These are phyloP conservation scores for Cardamine resedifolia DNA, from an alignment of 345 rosid species.

Conservation along the genomic window DNA sequence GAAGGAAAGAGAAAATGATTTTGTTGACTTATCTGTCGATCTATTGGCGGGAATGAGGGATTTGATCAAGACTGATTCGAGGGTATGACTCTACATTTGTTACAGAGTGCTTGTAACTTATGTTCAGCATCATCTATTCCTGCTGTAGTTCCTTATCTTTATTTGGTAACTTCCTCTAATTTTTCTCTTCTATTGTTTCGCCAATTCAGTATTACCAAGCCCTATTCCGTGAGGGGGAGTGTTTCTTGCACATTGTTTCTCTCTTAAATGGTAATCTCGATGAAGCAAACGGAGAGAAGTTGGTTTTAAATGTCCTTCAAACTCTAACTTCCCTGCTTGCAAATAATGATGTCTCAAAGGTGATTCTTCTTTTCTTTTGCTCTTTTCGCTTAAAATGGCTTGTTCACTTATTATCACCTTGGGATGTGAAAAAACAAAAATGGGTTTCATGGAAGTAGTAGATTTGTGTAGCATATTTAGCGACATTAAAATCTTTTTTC, in stretches of 20 bases:
- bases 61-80: conserved; percentile 55
- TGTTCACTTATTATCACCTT: conserved; percentile 24
- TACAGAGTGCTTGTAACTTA: conserved; percentile 13
- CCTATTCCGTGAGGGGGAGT: conserved; percentile 84
- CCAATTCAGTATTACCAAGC: conserved; percentile 80
- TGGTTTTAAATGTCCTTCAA: conserved; percentile 84
- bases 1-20: conserved; percentile 70
- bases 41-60: conserved; percentile 85
- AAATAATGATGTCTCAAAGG: conserved; percentile 86
- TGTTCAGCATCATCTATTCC: conserved; percentile 11
- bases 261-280: conserved; percentile 84
- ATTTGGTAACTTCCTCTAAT: conserved; percentile 25
- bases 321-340: conserved; percentile 82
- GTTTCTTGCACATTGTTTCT: conserved; percentile 93
- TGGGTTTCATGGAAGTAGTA: conserved; percentile 4
- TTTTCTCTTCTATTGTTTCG: conserved; percentile 24
- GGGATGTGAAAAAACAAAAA: background rate
- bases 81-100: conserved; percentile 45
- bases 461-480: conserved; percentile 5
- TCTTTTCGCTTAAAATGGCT: conserved; percentile 4
- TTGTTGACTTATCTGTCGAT: conserved; percentile 64
- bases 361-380: conserved; percentile 35
- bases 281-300: conserved; percentile 70
- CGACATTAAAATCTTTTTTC: background rate
- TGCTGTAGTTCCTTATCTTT: conserved; percentile 3